A percentile compares a stretch with the other conserved stretches of the same genome.
phyloP scores from a whole-genome alignment of 345 rosid genomes.

The Punica granatum region DNA sequence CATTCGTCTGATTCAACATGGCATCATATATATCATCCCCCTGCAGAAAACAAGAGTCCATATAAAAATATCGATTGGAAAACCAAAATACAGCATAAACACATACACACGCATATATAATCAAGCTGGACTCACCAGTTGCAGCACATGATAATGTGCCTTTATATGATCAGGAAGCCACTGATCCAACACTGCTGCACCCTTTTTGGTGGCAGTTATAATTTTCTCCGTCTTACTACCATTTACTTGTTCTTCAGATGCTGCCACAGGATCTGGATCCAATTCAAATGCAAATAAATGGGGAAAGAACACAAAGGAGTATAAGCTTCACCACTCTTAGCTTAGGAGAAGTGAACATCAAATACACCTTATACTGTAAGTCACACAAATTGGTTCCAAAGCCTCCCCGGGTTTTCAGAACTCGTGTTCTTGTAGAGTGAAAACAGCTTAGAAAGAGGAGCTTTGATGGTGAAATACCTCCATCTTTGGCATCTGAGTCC shows the following conservation, averaged over 20 bases:
- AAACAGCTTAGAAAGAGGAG: not conserved
- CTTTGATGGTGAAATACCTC: slow-evolving; percentile 11
- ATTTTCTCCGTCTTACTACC: slow-evolving; percentile 40
- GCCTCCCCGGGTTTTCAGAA: too few species aligned
- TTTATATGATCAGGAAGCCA: slow-evolving; percentile 73
- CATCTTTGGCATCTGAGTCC: slow-evolving; percentile 10
- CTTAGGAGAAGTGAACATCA: not conserved
- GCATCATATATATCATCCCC: slow-evolving; percentile 76
- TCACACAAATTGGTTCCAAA: too few species aligned
- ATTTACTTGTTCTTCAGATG: slow-evolving; percentile 23
- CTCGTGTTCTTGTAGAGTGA: too few species aligned
- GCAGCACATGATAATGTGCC: slow-evolving; percentile 67
- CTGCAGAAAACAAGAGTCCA: slow-evolving; percentile 29
- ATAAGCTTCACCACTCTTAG: not conserved
- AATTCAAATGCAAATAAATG: not conserved
- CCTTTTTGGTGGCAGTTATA: slow-evolving; percentile 62
- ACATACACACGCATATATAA: not conserved
- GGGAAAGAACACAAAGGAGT: not conserved
- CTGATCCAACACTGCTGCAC: slow-evolving; percentile 74
- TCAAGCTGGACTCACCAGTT: slow-evolving; percentile 28
- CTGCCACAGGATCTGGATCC: slow-evolving; percentile 3
- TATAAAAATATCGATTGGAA: not conserved
- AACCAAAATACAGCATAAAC: not conserved
- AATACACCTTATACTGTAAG: not conserved
- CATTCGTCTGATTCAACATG: slow-evolving; percentile 76